These are phyloP conservation scores for Diplogelasinospora grovesii DNA, from an alignment of 495 filamentous ascomycete genomes.

Conservation along the genomic window DNA sequence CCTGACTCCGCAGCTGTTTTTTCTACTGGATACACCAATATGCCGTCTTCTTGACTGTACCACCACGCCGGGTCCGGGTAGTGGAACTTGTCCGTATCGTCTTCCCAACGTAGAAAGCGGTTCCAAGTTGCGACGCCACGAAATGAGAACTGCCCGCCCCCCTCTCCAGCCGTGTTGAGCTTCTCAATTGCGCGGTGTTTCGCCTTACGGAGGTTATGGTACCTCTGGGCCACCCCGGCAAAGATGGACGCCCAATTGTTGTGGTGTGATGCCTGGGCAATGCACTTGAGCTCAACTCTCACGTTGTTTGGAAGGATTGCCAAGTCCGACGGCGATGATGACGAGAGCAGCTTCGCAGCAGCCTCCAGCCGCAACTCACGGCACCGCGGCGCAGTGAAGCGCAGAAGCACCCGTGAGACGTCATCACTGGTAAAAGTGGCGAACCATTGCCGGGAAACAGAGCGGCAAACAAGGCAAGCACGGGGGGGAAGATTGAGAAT, in stretches of 20 bases:
- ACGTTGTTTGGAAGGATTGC: slow-evolving; percentile 7
- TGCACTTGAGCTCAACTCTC: slow-evolving; percentile 5
- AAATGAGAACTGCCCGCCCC: slow-evolving; percentile 35
- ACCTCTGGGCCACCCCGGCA: slow-evolving; percentile 49
- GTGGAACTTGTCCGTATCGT: slow-evolving; percentile 38
- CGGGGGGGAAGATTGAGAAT: slow-evolving; percentile 43
- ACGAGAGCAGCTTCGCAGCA: slow-evolving; percentile 9
- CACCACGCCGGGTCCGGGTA: slow-evolving; percentile 53
- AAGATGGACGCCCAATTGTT: slow-evolving; percentile 48
- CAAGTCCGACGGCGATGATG: not conserved
- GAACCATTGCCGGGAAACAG: slow-evolving; percentile 50
- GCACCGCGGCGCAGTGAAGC: slow-evolving; percentile 47
- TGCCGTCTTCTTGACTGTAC: slow-evolving; percentile 46
- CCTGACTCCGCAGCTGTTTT: not conserved
- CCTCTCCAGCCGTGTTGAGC: slow-evolving; percentile 27
- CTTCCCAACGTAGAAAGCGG: slow-evolving; percentile 43
- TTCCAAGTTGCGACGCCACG: slow-evolving; percentile 49
- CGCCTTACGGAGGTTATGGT: slow-evolving; percentile 47
- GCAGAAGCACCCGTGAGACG: slow-evolving; percentile 41
- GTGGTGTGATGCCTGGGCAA: not conserved
- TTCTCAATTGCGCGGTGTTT: slow-evolving; percentile 45
- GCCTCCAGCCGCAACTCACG: slow-evolving; percentile 43
- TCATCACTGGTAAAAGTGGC: slow-evolving; percentile 45
- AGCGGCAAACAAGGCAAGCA: slow-evolving; percentile 49
- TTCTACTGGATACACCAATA: slow-evolving; percentile 49